phyloP scores from a whole-genome alignment of 2,329 filamentous ascomycete genomes.

The Alternaria sp. region DNA sequence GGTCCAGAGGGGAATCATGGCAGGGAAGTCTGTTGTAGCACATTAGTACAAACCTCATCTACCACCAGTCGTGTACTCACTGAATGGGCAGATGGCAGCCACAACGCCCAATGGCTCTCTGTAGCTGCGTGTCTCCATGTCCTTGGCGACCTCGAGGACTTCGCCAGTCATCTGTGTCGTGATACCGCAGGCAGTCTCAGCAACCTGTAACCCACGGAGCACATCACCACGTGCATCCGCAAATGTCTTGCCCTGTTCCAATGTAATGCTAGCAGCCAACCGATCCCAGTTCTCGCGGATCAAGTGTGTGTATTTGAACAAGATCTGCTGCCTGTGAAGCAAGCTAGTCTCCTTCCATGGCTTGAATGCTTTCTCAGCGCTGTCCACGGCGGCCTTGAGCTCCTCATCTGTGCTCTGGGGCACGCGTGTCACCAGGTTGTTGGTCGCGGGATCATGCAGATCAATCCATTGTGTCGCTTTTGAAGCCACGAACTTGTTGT shows the following conservation, averaged over 20 bases:
- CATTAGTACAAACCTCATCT: conserved; percentile 30
- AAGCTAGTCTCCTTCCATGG: conserved; percentile 77
- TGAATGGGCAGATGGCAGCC: conserved; percentile 87
- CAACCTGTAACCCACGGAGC: conserved; percentile 81
- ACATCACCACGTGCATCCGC: conserved; percentile 84
- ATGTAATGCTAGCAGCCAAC: conserved; percentile 81
- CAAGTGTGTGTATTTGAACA: conserved; percentile 84
- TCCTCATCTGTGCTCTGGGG: conserved; percentile 82
- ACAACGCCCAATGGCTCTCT: conserved; percentile 82
- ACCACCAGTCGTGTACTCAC: conserved; percentile 57
- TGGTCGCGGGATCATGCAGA: conserved; percentile 82
- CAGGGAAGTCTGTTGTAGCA: conserved; percentile 73
- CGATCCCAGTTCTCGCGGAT: conserved; percentile 88
- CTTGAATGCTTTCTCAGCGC: conserved; percentile 78
- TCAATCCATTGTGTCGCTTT: conserved; percentile 77
- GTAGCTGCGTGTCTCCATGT: conserved; percentile 88
- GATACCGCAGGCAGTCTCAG: conserved; percentile 81
- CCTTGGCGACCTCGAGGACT: conserved; percentile 83
- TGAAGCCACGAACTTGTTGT: conserved; percentile 79
- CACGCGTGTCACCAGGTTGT: conserved; percentile 83
- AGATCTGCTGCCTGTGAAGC: conserved; percentile 79
- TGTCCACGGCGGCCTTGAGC: conserved; percentile 76
- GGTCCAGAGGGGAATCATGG: conserved; percentile 93
- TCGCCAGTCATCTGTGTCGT: conserved; percentile 85
- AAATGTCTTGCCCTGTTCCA: conserved; percentile 90